Conservation (phyloP, 78 protist genomes). For the Creolimax fragrantissima region DNA sequence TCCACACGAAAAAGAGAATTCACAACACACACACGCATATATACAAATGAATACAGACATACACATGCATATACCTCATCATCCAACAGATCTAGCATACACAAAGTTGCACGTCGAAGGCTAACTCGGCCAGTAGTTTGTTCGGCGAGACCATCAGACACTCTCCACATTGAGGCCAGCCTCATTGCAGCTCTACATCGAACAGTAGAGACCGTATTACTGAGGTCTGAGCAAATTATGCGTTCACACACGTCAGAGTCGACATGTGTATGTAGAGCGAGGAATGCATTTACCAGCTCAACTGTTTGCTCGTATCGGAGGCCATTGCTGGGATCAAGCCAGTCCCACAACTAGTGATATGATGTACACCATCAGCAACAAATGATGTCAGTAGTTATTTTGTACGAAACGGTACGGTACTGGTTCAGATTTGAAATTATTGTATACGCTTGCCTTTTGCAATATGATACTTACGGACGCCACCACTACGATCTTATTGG, state of each 20-base stretch:
- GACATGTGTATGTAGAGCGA: neutral
- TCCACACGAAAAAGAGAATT: too few relatives aligned
- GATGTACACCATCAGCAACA: too few relatives aligned
- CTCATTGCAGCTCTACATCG: neutral
- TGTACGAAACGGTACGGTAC: too few relatives aligned
- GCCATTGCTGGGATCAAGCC: neutral
- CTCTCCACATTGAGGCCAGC: neutral
- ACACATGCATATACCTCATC: neutral
- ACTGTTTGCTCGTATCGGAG: neutral
- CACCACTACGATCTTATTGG: too few relatives aligned
- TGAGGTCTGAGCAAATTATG: neutral
- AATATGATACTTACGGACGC: too few relatives aligned
- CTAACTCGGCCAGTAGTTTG: neutral
- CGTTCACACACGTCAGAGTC: neutral
- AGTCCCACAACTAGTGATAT: slow-evolving; percentile 8
- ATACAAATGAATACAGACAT: neutral
- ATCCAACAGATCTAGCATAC: neutral
- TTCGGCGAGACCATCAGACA: neutral
- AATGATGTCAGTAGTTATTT: too few relatives aligned
- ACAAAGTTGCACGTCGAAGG: neutral
- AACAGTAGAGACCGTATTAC: neutral
- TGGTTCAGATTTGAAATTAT: too few relatives aligned
- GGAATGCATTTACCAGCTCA: neutral
- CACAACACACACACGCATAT: neutral
- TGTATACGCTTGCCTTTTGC: too few relatives aligned